Base-by-base conservation (phyloP, 2,329 filamentous ascomycete genomes). In the Trichoderma cornu-damae region DNA sequence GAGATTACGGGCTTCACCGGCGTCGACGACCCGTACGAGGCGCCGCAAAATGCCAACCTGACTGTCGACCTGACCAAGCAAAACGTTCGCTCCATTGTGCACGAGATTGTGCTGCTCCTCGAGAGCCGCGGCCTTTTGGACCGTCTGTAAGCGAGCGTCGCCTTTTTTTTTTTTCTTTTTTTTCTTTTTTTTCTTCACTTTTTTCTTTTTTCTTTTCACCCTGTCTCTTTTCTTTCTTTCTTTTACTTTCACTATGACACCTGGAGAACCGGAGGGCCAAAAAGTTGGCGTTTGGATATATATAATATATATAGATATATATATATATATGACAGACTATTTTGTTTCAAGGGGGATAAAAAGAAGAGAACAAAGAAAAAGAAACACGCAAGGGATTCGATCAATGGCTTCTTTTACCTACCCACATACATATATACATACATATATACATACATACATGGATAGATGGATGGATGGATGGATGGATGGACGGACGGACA, bases 1-100 rank as follows among this genome's bases (percentile, higher is more conserved):
- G 89, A 96, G 78, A 95, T 99, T 75, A 94, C 92, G 84, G 92
- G 92, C 63, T 99, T 99, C 82, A 99, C 94, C 6, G 94, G 94
- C 68, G 91, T 99, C 58, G 93, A 97, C 71, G 93, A 97, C 77
- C 92, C 94, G 48, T 99, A 99, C 71, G 94, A 99, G 85, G 70
- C 74, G 20, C 94, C 94, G 8, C 68, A 75, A 64, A 91, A 93
- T 76, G 83, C 92, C 30, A 86, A 97, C 71, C 79, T 99, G 63
- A 84, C 85, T 4, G 93, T 97, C 37, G 88, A 97, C 73, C 73
- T 87, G 57, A 86, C 89, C 76, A 94, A 88, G 82, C 90, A 89
- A 75, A 89, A 85, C 64, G 92, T 97, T 47, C 83, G 94, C 69
- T 94, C 89, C 60, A 93, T 93, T 61, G 94, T 99, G 53, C 94